Evolutionary conservation across 2,329 filamentous ascomycete species (phyloP), one percentile per base, ranked within the genome.

Genomic region (Fusarium napiforme): DNA sequence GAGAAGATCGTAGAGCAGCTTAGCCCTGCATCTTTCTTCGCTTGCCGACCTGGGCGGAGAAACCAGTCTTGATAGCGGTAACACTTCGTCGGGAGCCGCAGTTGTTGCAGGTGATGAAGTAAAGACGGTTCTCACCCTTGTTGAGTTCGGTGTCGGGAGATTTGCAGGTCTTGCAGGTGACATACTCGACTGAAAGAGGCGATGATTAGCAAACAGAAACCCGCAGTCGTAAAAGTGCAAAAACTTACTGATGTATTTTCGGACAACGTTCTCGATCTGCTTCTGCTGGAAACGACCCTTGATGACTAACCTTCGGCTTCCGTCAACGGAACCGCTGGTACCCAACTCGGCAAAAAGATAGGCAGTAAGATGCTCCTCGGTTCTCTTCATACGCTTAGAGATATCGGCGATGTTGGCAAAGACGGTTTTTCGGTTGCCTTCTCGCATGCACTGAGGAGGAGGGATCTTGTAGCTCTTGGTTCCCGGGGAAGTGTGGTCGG

Each of bases 351-450:
- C 95, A 85, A 99, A 98, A 75, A 99, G 86, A 87, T 98, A 98
- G 79, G 96, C 93, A 60, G 95, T 98, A 76, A 99, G 93, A 86
- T 98, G 96, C 85, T 99, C 96, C 81, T 98, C 96, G 73, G 93
- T 95, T 83, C 96, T 91, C 92, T 99, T 99, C 95, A 99, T 98
- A 79, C 96, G 92, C 90, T 97, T 97, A 90, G 95, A 97, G 80
- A 99, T 98, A 83, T 99, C 96, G 82, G 94, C 91, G 81, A 99
- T 96, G 87, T 99, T 99, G 87, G 96, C 96, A 81, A 99, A 99
- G 81, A 99, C 97, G 72, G 96, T 99, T 92, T 97, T 97, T 91
- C 97, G 97, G 91, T 99, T 99, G 83, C 96, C 96, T 95, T 99
- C 96, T 86, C 96, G 95, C 81, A 98, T 91, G 86, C 96, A 98